Conservation (phyloP, 164 flowering plant species). For the Sextonia rubra region DNA sequence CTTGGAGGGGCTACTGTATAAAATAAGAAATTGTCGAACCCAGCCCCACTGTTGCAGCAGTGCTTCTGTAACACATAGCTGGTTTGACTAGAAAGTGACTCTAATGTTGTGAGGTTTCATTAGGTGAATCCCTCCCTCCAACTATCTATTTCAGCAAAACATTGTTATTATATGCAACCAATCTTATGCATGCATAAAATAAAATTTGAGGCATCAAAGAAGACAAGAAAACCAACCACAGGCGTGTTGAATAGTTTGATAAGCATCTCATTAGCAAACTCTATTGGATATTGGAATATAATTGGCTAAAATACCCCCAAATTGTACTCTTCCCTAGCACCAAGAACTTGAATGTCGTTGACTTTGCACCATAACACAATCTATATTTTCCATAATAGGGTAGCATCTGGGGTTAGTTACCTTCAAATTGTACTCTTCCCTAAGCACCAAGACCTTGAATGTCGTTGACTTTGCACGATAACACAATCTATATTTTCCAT, state of each 20-base stretch:
- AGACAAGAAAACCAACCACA: not conserved
- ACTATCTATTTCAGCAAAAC: not conserved
- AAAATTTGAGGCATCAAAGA: not conserved
- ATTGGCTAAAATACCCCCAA: not conserved
- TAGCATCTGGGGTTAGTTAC: not conserved
- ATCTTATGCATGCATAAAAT: not conserved
- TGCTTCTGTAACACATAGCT: too few relatives aligned
- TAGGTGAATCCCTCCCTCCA: not conserved
- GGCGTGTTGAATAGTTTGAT: not conserved
- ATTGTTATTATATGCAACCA: not conserved
- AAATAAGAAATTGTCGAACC: too few relatives aligned
- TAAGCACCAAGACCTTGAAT: not conserved
- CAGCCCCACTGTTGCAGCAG: too few relatives aligned
- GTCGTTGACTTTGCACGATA: not conserved
- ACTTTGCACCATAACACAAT: not conserved
- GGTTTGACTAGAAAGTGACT: not conserved
- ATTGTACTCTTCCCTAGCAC: not conserved
- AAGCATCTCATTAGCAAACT: not conserved
- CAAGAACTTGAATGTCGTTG: not conserved
- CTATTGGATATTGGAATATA: not conserved
- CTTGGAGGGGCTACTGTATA: too few relatives aligned
- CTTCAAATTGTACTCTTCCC: not conserved
- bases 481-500: not conserved
- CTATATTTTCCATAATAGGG: not conserved
- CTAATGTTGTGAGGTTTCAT: too few relatives aligned